phyloP scores from a whole-genome alignment of 306 rosid species.

The Dalbergia cultrata region DNA sequence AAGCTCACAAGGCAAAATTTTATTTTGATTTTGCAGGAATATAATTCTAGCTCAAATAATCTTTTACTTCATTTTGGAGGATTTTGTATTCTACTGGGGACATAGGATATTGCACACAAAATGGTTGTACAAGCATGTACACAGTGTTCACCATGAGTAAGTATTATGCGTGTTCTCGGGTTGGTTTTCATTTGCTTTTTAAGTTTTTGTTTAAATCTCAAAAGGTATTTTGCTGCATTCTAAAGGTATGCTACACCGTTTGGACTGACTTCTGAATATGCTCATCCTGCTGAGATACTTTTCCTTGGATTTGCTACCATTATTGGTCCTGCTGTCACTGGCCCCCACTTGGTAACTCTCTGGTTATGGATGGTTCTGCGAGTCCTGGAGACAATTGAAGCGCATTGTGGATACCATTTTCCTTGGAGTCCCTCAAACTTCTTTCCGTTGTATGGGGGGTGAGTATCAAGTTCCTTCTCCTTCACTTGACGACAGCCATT shows the following conservation, averaged over 20 bases:
- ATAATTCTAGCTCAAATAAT: slow-evolving; percentile 65
- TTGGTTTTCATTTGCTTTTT: slow-evolving; percentile 26
- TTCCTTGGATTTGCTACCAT: slow-evolving; percentile 96
- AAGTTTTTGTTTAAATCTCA: slow-evolving; percentile 17
- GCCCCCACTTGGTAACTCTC: slow-evolving; percentile 88
- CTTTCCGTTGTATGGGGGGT: slow-evolving; percentile 93
- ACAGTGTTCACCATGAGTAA: slow-evolving; percentile 91
- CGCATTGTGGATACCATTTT: slow-evolving; percentile 92
- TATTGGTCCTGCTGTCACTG: slow-evolving; percentile 92
- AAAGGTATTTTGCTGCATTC: slow-evolving; percentile 21
- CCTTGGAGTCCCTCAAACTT: slow-evolving; percentile 96
- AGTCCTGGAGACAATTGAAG: slow-evolving; percentile 95
- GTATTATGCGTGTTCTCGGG: slow-evolving; percentile 40
- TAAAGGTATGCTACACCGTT: slow-evolving; percentile 94
- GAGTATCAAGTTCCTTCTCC: slow-evolving; percentile 46
- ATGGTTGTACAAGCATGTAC: slow-evolving; percentile 89
- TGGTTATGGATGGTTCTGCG: slow-evolving; percentile 94
- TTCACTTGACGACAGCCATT: slow-evolving; percentile 14
- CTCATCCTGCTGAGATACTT: slow-evolving; percentile 98
- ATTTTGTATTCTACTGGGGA: slow-evolving; percentile 93
- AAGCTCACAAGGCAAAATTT: neutral
- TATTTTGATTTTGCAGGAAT: slow-evolving; percentile 66
- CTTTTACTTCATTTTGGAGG: slow-evolving; percentile 89
- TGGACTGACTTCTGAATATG: slow-evolving; percentile 93
- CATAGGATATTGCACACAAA: slow-evolving; percentile 89